Evolutionary conservation across 441 rosid genomes (phyloP).

Genomic region (Brassica hybrid): DNA sequence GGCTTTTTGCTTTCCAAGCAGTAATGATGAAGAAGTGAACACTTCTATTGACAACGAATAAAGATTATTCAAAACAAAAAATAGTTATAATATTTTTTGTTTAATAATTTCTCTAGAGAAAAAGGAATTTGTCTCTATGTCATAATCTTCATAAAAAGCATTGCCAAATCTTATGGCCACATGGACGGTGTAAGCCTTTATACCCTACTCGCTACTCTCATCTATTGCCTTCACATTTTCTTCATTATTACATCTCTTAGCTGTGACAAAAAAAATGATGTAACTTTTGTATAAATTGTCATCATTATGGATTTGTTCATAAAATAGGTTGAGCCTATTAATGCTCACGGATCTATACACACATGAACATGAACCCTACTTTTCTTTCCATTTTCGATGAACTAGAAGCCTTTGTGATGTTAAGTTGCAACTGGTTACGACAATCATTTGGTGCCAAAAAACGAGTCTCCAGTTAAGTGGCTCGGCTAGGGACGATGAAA

Average conservation of each 20-base stretch:
- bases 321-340: slow-evolving; percentile 36
- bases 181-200: slow-evolving; percentile 45
- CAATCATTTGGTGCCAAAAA: slow-evolving; percentile 18
- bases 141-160: slow-evolving; percentile 46
- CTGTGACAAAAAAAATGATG: too few relatives aligned
- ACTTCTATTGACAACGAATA: slow-evolving; percentile 45
- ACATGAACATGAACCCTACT: slow-evolving; percentile 36
- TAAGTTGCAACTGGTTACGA: slow-evolving; percentile 35
- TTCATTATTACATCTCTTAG: slow-evolving; percentile 43
- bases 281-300: slow-evolving; percentile 34
- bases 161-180: slow-evolving; percentile 47
- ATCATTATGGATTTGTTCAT: slow-evolving; percentile 35
- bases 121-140: slow-evolving; percentile 45
- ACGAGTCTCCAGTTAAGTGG: slow-evolving; percentile 27
- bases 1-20: background rate
- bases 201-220: slow-evolving; percentile 38
- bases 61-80: slow-evolving; percentile 28
- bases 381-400: slow-evolving; percentile 21
- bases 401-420: slow-evolving; percentile 31
- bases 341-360: slow-evolving; percentile 45
- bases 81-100: background rate
- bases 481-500: background rate
- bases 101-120: slow-evolving; percentile 30
- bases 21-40: slow-evolving; percentile 42
- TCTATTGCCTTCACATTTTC: slow-evolving; percentile 39